Conservation (phyloP, 169 alveolate species). For the Plasmodium billcollinsi region DNA sequence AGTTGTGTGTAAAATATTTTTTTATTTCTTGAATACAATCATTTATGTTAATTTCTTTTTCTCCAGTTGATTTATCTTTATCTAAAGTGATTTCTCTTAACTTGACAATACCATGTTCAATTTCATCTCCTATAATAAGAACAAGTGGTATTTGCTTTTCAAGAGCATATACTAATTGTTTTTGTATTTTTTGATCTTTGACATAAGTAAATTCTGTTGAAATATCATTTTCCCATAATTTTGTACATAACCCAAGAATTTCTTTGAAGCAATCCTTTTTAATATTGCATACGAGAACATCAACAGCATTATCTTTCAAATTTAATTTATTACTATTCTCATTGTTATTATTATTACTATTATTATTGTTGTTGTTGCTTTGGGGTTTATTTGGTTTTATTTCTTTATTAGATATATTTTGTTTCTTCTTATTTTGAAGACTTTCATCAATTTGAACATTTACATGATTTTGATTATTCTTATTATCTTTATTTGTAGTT, state of each 20-base stretch:
- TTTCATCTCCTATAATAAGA: constrained; percentile 78
- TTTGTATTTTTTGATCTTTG: constrained; percentile 81
- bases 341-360: neutral
- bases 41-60: constrained; percentile 40
- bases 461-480: constrained; percentile 1
- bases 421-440: too few relatives aligned
- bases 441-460: constrained; percentile 15
- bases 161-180: constrained; percentile 91
- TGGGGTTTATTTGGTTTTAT: neutral
- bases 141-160: constrained; percentile 82
- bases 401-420: neutral
- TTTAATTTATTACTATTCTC: constrained; percentile 73
- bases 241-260: constrained; percentile 79
- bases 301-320: constrained; percentile 83
- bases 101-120: constrained; percentile 65
- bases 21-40: constrained; percentile 62
- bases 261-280: constrained; percentile 72
- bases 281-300: constrained; percentile 71
- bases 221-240: constrained; percentile 82
- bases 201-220: constrained; percentile 81
- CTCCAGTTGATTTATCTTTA: constrained; percentile 55
- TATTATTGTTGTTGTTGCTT: neutral
- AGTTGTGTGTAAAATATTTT: constrained; percentile 29
- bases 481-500: constrained; percentile 1
- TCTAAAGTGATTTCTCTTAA: constrained; percentile 60